Percentiles rank a stretch among this genome's conserved stretches.
phyloP scores from a whole-genome alignment of 148 eudicot genomes.

The Rhododendron ferrugineum region DNA sequence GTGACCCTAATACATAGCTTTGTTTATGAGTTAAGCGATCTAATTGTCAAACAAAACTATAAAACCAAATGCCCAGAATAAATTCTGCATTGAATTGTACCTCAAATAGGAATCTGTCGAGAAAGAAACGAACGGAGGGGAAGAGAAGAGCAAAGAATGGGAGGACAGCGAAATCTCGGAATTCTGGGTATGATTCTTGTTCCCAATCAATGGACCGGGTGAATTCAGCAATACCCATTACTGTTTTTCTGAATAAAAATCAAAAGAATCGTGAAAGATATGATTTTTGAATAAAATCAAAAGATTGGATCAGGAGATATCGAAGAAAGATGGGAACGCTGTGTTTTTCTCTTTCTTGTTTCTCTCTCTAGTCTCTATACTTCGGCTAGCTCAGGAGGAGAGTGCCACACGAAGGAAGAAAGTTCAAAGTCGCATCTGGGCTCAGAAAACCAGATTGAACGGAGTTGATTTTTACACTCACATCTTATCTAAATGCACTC shows the following conservation, averaged over 20 bases:
- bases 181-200: conserved; percentile 45
- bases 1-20: neutral
- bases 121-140: conserved; percentile 48
- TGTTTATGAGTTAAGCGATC: neutral
- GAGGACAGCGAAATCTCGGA: conserved; percentile 38
- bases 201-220: conserved; percentile 39
- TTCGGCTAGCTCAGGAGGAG: neutral
- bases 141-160: conserved; percentile 53
- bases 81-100: conserved; percentile 12
- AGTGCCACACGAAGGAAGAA: neutral
- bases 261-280: neutral
- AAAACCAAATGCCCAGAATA: neutral
- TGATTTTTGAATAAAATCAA: too few relatives aligned
- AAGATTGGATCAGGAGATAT: neutral
- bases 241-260: neutral
- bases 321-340: neutral
- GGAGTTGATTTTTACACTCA: neutral
- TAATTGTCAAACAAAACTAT: neutral
- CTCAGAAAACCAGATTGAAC: neutral
- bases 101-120: conserved; percentile 61
- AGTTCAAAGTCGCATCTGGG: neutral
- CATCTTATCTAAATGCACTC: too few relatives aligned
- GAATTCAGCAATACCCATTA: conserved; percentile 15
- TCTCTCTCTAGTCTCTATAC: neutral
- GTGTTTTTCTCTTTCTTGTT: neutral